phyloP scores from a whole-genome alignment of 106 monocot species.

The Dioscorea alata region DNA sequence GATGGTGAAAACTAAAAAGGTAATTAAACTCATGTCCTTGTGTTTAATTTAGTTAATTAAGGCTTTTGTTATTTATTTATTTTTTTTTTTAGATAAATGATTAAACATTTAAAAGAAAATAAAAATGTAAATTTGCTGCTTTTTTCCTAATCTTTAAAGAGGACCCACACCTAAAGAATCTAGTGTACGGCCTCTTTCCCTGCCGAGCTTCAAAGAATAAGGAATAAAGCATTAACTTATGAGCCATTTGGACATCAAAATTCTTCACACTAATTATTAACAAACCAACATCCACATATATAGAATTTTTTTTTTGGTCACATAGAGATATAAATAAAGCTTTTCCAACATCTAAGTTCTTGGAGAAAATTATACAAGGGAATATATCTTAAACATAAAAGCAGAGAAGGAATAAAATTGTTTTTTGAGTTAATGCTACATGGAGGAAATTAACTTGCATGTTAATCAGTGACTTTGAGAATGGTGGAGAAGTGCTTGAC shows the following conservation, averaged over 20 bases:
- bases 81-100: no score
- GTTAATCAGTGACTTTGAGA: neutral
- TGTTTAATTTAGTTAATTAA: no score
- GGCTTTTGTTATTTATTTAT: no score
- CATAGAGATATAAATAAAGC: slow-evolving; percentile 18
- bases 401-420: neutral
- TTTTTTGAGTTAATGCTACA: no score
- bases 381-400: no score
- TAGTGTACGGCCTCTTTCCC: slow-evolving; percentile 40
- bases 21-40: no score
- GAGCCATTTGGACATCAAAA: no score
- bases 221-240: slow-evolving; percentile 31
- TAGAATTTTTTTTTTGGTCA: neutral
- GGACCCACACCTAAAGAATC: slow-evolving; percentile 27
- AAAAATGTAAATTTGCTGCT: no score
- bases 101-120: no score
- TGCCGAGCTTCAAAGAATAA: slow-evolving; percentile 34
- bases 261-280: no score
- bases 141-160: no score
- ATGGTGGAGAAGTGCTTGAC: slow-evolving; percentile 2
- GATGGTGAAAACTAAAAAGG: no score
- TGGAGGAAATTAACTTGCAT: neutral
- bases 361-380: slow-evolving; percentile 1
- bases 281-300: slow-evolving; percentile 5
- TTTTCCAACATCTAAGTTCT: slow-evolving; percentile 25